Evolutionary conservation across 116 monocot genomes (phyloP), one percentile per base, ranked within the genome.

Genomic region (Phalaenopsis hybrid): DNA sequence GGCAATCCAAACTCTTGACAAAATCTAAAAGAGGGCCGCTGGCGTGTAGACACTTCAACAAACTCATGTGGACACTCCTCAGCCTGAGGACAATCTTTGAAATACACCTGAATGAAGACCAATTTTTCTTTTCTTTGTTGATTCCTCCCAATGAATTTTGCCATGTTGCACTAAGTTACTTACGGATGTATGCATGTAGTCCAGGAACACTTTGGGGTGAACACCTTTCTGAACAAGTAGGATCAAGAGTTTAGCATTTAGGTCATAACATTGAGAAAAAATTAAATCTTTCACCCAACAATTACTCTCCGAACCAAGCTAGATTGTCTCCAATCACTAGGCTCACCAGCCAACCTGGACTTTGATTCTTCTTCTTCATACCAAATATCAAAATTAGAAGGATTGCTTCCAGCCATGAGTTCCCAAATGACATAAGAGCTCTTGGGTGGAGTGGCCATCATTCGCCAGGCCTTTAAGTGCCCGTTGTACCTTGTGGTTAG

Each of bases 191-290:
- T 51, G 9, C 51, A 9, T 51, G 10, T 11, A 51, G 20, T 59
- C 21, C 59, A n/a, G 21, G 59, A 59, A 59, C 20, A 59, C 59
- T 59, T 59, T 59, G 20, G 59, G 59, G 20, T 59, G 59, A 20
- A 59, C 59, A 77, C 81, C 81, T 41, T 79, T 82, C 57, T 45
- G 18, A 82, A 79, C 73, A 82, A 82, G 82, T 80, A 81, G 48
- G 81, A 69, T 79, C 79, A 85, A 85, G 78, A 81, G 85, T 86
- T 82, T 25, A 74, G 78, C 74, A 51, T 37, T 74, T 59, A 20
- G n/a, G 59, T 4, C 20, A 2, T 59, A 59, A 59, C 59, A 59
- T 20, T 59, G 1, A 59, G 5, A 51, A 9, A 51, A 51, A 51
- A 51, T n/a, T n/a, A n/a, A n/a, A n/a, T n/a, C n/a, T n/a, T n/a